Evolutionary conservation across 148 eudicot species (phyloP).

Genomic region (Pharnaceum exiguum): DNA sequence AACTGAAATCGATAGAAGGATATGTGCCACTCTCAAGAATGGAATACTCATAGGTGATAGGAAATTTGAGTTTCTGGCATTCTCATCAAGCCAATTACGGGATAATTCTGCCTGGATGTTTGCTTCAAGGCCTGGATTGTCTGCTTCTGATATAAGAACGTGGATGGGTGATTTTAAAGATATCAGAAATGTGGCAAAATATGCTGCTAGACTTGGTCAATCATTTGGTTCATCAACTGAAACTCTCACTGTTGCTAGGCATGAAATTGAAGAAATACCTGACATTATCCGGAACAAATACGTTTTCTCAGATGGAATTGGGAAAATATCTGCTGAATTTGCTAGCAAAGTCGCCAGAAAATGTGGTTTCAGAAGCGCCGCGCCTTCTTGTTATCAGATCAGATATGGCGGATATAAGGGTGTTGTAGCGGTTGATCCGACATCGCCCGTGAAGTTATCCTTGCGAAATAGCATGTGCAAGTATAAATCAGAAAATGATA

Average conservation of each 20-base stretch:
- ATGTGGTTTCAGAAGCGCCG: conserved; percentile 38
- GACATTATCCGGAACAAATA: conserved; percentile 35
- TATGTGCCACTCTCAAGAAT: conserved; percentile 42
- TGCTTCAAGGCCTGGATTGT: conserved; percentile 61
- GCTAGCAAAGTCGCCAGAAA: conserved; percentile 64
- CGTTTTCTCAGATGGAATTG: conserved; percentile 89
- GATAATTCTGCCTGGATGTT: conserved; percentile 95
- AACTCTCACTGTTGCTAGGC: conserved; percentile 48
- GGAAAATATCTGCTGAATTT: conserved; percentile 77
- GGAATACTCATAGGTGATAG: conserved; percentile 65
- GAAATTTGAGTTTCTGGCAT: conserved; percentile 87
- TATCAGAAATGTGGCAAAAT: conserved; percentile 82
- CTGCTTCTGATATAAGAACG: conserved; percentile 55
- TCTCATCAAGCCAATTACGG: conserved; percentile 82
- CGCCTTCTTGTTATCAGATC: conserved; percentile 86
- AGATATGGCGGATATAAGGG: conserved; percentile 93
- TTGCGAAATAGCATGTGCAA: conserved; percentile 79
- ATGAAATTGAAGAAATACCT: conserved; percentile 55
- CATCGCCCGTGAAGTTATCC: conserved; percentile 49
- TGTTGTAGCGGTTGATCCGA: conserved; percentile 87
- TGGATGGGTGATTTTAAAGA: conserved; percentile 81
- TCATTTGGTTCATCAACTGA: conserved; percentile 87
- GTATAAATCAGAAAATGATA: conserved; percentile 47
- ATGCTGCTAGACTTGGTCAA: conserved; percentile 98
- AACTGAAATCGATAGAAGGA: conserved; percentile 55